phyloP scores from a whole-genome alignment of 148 eudicot species.

The Rhododendron ferrugineum region DNA sequence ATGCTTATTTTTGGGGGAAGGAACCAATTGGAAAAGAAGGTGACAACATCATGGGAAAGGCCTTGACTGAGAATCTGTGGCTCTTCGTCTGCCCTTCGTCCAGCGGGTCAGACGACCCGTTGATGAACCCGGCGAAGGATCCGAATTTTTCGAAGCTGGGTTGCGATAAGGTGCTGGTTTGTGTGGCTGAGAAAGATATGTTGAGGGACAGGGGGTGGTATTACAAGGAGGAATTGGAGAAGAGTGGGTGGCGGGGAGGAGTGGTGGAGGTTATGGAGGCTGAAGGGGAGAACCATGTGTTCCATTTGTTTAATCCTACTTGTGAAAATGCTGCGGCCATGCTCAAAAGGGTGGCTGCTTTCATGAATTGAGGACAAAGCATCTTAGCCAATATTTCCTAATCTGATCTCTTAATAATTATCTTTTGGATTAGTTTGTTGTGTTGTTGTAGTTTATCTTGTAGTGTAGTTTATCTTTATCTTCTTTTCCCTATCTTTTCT shows the following conservation, averaged over 20 bases:
- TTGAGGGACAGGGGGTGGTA: constrained; percentile 20
- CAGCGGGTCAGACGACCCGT: constrained; percentile 21
- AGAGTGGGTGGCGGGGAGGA: constrained; percentile 36
- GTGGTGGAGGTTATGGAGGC: constrained; percentile 21
- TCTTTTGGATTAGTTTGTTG: too few relatives aligned
- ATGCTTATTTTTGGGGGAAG: neutral
- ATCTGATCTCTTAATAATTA: too few relatives aligned
- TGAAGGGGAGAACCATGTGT: constrained; percentile 23
- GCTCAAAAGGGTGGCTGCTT: constrained; percentile 1
- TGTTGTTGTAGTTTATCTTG: too few relatives aligned
- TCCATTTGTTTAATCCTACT: constrained; percentile 18
- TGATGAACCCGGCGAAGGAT: constrained; percentile 27
- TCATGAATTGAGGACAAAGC: neutral
- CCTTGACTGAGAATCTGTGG: constrained; percentile 7
- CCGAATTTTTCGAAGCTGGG: constrained; percentile 15
- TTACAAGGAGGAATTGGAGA: constrained; percentile 20
- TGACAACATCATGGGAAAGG: neutral
- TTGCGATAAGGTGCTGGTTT: constrained; percentile 25
- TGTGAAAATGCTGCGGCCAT: constrained; percentile 10
- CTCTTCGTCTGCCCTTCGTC: constrained; percentile 9
- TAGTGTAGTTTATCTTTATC: too few relatives aligned
- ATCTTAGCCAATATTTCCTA: too few relatives aligned
- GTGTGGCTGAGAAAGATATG: constrained; percentile 25
- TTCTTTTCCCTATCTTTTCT: too few relatives aligned
- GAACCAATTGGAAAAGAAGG: neutral